Base-by-base conservation (phyloP, 2,329 filamentous ascomycete genomes). In the Albophoma yamanashiensis region DNA sequence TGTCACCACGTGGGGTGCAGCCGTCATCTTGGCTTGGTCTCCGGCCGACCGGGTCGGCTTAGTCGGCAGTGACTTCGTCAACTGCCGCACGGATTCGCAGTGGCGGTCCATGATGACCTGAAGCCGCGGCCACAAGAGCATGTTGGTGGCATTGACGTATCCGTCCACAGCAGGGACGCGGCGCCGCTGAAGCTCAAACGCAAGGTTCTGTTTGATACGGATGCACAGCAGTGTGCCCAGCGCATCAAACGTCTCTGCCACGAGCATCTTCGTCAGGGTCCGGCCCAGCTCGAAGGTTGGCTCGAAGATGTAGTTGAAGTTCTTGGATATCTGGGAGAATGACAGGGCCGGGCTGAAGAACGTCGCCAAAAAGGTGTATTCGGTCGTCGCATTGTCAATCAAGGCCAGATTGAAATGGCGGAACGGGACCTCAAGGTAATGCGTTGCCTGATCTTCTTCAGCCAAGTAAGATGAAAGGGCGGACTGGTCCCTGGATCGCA, bases 81-180 rank as follows among this genome's bases (percentile, higher is more conserved):
- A 80, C 71, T 70, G 82, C 58, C 88, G 89, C 42, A 99, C 82
- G 0, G 91, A 95, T 59, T 96, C 92, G 75, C 89, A 92, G 71
- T 99, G 94, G 59, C 88, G 82, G 71, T 96, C 92, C 86, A 99
- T 96, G 67, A 96, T 87, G 60, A 91, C 84, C 74, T 99, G 95
- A 68, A 99, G 89, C 34, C 93, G 88, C 9, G 94, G 94, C 94
- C 94, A 99, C 7, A 99, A 83, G 3, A 94, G 84, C 91, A 99
- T 99, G 69, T 89, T 92, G 6, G 91, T 96, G 55, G 86, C 92
- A 71, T 99, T 99, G 70, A 97, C 88, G 71, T 99, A 99, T 45
- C 85, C 82, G 69, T 99, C 94, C 2, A 91, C 87, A 6, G 91
- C 88, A 0, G 94, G 94, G 1, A 97, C 86, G 70, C 95, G 93